These are phyloP conservation scores for Trametopsis cervina DNA, from an alignment of 768 basidiomycete species.

Conservation along the genomic window DNA sequence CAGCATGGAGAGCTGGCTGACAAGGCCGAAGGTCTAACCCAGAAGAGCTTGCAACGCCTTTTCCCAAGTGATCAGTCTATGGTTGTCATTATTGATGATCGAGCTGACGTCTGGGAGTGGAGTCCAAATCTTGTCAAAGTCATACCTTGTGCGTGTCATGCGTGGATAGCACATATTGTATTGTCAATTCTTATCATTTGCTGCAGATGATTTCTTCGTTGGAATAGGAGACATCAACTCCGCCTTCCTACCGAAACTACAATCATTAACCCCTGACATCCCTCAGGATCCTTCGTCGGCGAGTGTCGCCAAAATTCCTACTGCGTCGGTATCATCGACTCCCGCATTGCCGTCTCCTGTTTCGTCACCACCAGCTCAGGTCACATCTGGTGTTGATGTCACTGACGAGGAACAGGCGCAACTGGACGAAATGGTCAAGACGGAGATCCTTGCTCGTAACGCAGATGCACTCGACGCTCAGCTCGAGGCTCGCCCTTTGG, in stretches of 20 bases:
- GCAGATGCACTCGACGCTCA: slow-evolving; percentile 76
- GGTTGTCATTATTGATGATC: slow-evolving; percentile 99
- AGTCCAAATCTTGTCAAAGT: slow-evolving; percentile 96
- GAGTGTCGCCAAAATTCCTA: background rate
- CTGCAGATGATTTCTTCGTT: slow-evolving; percentile 90
- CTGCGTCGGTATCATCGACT: background rate
- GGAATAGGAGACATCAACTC: slow-evolving; percentile 99
- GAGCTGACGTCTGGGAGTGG: slow-evolving; percentile 98
- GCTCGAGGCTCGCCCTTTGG: slow-evolving; percentile 78
- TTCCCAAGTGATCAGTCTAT: slow-evolving; percentile 98
- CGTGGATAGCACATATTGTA: background rate
- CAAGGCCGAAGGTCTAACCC: slow-evolving; percentile 61
- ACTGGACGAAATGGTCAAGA: slow-evolving; percentile 38
- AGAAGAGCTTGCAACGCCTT: slow-evolving; percentile 85
- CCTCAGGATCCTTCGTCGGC: slow-evolving; percentile 16
- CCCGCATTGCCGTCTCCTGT: background rate
- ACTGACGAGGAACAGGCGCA: slow-evolving; percentile 34
- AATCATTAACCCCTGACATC: slow-evolving; percentile 39
- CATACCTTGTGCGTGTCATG: slow-evolving; percentile 70
- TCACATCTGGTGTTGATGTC: slow-evolving; percentile 6
- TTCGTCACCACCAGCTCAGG: background rate
- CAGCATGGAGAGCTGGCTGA: background rate
- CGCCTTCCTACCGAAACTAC: slow-evolving; percentile 79
- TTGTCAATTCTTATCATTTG: slow-evolving; percentile 14
- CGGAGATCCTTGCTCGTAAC: slow-evolving; percentile 61